phyloP scores from a whole-genome alignment of 345 rosid species.

The Populus deltoides region DNA sequence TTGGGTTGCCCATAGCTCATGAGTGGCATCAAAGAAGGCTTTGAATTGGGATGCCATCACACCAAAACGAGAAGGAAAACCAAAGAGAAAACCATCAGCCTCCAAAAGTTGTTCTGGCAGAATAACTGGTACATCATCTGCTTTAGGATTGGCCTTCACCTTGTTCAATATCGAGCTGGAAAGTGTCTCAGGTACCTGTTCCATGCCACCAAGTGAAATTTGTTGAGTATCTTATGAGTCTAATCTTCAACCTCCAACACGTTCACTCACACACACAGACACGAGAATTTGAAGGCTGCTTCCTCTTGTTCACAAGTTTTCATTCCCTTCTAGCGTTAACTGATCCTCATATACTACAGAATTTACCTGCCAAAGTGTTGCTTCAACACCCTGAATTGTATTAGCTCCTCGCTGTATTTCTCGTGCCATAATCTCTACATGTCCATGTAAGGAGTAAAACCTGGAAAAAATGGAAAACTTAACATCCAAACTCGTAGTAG shows the following conservation, averaged over 20 bases:
- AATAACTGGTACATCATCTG: slow-evolving; percentile 75
- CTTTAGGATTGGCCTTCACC: slow-evolving; percentile 68
- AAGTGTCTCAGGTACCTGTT: slow-evolving; percentile 76
- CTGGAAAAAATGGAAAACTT: slow-evolving; percentile 24
- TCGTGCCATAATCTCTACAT: slow-evolving; percentile 89
- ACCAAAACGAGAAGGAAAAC: slow-evolving; percentile 92
- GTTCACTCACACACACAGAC: background rate
- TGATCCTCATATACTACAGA: background rate
- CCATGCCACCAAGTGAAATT: background rate
- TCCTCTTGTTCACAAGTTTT: background rate
- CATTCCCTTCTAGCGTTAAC: background rate
- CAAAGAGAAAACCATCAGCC: slow-evolving; percentile 92
- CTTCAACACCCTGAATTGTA: slow-evolving; percentile 69
- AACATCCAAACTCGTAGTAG: background rate
- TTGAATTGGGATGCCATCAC: slow-evolving; percentile 90
- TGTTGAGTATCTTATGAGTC: background rate
- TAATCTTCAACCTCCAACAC: background rate
- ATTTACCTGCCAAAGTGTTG: slow-evolving; percentile 86
- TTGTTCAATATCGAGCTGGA: slow-evolving; percentile 57
- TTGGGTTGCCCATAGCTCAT: slow-evolving; percentile 63
- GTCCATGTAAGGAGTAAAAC: slow-evolving; percentile 74
- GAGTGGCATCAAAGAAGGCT: slow-evolving; percentile 88
- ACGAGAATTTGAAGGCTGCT: background rate
- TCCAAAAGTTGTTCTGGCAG: slow-evolving; percentile 67
- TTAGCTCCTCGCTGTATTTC: slow-evolving; percentile 78